These are phyloP conservation scores for Ceratocystis lukuohia DNA, from an alignment of 2,329 filamentous ascomycete genomes.

Conservation along the genomic window DNA sequence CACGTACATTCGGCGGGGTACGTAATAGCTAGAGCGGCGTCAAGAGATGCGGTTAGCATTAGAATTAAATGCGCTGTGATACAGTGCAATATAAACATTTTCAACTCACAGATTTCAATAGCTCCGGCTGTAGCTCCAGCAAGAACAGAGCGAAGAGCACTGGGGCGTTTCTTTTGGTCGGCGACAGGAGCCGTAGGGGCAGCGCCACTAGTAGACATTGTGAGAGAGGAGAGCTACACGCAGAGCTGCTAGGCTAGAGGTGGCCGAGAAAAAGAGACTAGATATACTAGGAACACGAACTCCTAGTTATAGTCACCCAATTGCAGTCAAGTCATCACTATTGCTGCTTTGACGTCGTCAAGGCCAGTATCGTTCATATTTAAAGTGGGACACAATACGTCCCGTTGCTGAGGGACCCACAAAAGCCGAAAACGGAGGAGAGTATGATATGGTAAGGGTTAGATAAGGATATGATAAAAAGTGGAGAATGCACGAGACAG, in stretches of 20 bases:
- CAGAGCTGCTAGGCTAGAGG: no score
- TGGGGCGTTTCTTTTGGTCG: slow-evolving; percentile 41
- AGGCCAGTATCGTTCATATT: background rate
- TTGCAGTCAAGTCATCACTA: no score
- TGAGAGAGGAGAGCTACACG: background rate
- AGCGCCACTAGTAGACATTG: background rate
- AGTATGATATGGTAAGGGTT: background rate
- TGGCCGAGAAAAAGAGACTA: no score
- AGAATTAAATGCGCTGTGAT: no score
- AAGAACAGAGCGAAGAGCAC: slow-evolving; percentile 73
- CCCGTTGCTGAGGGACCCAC: background rate
- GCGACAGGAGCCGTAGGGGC: background rate
- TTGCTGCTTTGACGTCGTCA: no score
- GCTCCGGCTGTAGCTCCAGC: slow-evolving; percentile 90
- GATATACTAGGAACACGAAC: no score
- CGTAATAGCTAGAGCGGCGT: slow-evolving; percentile 51
- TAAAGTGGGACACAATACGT: background rate
- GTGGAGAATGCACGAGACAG: background rate
- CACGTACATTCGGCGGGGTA: slow-evolving; percentile 81
- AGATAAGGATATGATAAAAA: background rate
- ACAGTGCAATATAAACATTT: no score
- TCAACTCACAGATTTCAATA: slow-evolving; percentile 63
- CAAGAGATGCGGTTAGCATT: no score
- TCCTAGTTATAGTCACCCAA: no score
- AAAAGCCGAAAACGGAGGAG: slow-evolving; percentile 12